phyloP scores from a whole-genome alignment of 108 stramenopile genomes.

The Nitzschia sp. region DNA sequence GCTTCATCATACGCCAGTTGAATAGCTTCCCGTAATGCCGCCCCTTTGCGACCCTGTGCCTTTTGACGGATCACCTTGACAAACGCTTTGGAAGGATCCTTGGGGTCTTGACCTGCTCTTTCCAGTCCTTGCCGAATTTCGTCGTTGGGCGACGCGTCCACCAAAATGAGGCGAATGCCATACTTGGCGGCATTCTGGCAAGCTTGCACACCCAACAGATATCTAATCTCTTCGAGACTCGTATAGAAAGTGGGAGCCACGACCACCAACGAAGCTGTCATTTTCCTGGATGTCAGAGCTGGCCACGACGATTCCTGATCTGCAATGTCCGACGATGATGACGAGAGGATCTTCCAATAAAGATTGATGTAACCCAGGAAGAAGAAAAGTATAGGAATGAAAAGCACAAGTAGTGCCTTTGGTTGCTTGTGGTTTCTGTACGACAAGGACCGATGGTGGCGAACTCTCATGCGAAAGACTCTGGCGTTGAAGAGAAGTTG shows the following conservation, averaged over 20 bases:
- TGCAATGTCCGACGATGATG: too few species aligned
- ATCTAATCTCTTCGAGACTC: conserved; percentile 34
- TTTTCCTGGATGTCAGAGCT: too few species aligned
- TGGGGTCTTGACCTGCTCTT: conserved; percentile 6
- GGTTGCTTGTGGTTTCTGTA: too few species aligned
- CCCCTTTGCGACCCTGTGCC: conserved; percentile 50
- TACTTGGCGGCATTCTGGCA: conserved; percentile 35
- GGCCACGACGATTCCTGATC: too few species aligned
- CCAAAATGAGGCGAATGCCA: conserved; percentile 31
- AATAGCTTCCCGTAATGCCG: conserved; percentile 55
- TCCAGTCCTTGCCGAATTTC: conserved; percentile 11
- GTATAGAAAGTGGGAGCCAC: conserved; percentile 27
- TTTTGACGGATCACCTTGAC: conserved; percentile 32
- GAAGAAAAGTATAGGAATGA: too few species aligned
- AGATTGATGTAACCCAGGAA: too few species aligned
- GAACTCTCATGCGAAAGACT: too few species aligned
- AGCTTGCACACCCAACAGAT: conserved; percentile 41
- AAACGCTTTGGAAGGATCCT: conserved; percentile 7
- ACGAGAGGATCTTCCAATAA: too few species aligned
- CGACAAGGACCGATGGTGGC: too few species aligned
- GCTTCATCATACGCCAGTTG: conserved; percentile 12
- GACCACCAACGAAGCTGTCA: conserved; percentile 6
- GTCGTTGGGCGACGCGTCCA: conserved; percentile 47
- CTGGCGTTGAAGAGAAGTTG: too few species aligned
- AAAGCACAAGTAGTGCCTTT: too few species aligned